These are phyloP conservation scores for Pythium aquatile DNA, from an alignment of 352 stramenopile genomes.

Conservation along the genomic window DNA sequence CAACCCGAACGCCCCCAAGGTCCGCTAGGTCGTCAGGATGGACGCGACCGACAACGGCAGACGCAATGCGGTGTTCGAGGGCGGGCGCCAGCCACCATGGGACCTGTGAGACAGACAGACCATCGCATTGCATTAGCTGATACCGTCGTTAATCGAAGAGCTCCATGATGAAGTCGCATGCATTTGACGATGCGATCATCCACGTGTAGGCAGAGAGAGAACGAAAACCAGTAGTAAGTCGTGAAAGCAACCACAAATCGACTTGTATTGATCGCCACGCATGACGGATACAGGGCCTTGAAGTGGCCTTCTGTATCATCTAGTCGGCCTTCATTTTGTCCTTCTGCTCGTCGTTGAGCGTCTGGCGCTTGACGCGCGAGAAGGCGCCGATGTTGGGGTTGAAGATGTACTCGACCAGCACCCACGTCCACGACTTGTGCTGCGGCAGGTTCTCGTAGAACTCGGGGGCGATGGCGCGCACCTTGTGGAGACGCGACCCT, in stretches of 20 bases:
- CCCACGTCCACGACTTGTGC: constrained; percentile 92
- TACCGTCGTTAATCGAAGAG: constrained; percentile 4
- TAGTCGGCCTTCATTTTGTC: constrained; percentile 80
- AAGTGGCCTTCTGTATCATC: constrained; percentile 19
- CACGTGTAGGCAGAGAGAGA: not conserved
- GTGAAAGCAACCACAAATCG: not conserved
- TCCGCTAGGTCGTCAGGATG: constrained; percentile 27
- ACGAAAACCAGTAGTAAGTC: not conserved
- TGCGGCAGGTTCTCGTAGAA: constrained; percentile 95
- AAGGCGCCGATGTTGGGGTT: constrained; percentile 92
- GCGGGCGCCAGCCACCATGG: not conserved
- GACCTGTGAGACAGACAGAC: not conserved
- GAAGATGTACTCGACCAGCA: constrained; percentile 94
- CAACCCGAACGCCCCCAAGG: constrained; percentile 70
- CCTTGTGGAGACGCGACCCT: constrained; percentile 87
- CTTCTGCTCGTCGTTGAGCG: constrained; percentile 48
- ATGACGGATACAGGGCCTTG: no score
- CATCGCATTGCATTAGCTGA: not conserved
- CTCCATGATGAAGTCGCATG: not conserved
- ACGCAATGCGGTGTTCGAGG: not conserved
- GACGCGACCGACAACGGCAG: not conserved
- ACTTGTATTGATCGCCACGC: not conserved
- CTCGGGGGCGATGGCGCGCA: constrained; percentile 90
- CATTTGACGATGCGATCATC: no score
- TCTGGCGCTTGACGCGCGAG: constrained; percentile 89